These are phyloP conservation scores for Cercospora sp. DNA, from an alignment of 2,329 filamentous ascomycete genomes.

Conservation along the genomic window DNA sequence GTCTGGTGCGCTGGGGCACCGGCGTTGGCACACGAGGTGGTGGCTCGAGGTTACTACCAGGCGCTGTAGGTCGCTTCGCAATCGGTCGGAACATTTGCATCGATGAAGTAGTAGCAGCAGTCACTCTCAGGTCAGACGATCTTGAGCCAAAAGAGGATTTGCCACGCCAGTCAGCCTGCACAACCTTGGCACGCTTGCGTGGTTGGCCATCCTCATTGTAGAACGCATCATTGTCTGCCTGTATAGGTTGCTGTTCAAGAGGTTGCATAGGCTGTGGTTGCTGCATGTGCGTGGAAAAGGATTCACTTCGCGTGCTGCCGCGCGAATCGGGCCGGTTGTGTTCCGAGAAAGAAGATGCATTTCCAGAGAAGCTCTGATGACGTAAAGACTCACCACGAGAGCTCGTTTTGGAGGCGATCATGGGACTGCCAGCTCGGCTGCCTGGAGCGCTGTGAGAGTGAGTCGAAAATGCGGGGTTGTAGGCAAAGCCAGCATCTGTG, in stretches of 20 bases:
- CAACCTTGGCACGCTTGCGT: slow-evolving; percentile 79
- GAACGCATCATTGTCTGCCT: slow-evolving; percentile 30
- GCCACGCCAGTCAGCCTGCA: slow-evolving; percentile 69
- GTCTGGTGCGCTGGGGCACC: slow-evolving; percentile 56
- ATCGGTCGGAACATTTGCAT: slow-evolving; percentile 80
- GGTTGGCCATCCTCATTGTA: slow-evolving; percentile 55
- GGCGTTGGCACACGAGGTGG: slow-evolving; percentile 76
- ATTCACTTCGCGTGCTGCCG: slow-evolving; percentile 39
- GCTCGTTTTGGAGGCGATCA: slow-evolving; percentile 44
- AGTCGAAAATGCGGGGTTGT: slow-evolving; percentile 39
- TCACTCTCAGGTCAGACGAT: slow-evolving; percentile 73
- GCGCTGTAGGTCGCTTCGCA: slow-evolving; percentile 51
- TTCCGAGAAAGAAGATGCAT: slow-evolving; percentile 31
- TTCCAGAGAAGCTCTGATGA: slow-evolving; percentile 38
- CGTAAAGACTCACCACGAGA: slow-evolving; percentile 34
- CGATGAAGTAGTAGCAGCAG: slow-evolving; percentile 85
- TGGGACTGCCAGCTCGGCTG: slow-evolving; percentile 49
- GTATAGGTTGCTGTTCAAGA: slow-evolving; percentile 21
- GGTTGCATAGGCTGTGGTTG: slow-evolving; percentile 29
- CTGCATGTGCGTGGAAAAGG: slow-evolving; percentile 28
- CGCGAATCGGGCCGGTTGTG: slow-evolving; percentile 38
- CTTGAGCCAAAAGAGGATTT: slow-evolving; percentile 69
- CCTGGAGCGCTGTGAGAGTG: slow-evolving; percentile 40
- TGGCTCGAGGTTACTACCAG: slow-evolving; percentile 63
- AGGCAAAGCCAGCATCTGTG: slow-evolving; percentile 32